Percentiles rank a stretch among this genome's conserved stretches.
phyloP scores from a whole-genome alignment of 179 eudicot genomes.

The Spinacia oleracea region DNA sequence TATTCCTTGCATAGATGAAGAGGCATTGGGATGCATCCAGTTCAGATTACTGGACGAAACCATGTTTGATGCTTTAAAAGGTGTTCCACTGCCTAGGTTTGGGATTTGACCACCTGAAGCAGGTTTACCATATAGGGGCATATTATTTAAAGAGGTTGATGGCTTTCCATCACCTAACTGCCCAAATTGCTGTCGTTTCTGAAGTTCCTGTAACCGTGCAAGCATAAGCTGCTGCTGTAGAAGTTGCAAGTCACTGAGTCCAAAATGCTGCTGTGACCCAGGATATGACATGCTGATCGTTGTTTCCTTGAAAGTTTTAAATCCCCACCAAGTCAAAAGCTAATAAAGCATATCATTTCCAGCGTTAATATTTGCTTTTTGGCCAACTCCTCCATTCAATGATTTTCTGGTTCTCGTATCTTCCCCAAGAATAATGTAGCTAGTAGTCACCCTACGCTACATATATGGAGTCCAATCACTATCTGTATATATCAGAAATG shows the following conservation, averaged over 20 bases:
- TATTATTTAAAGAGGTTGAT: slow-evolving; percentile 38
- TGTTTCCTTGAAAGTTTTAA: not conserved
- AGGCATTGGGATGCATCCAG: slow-evolving; percentile 55
- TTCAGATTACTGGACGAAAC: slow-evolving; percentile 43
- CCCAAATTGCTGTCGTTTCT: slow-evolving; percentile 56
- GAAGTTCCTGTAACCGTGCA: slow-evolving; percentile 67
- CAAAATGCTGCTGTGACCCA: slow-evolving; percentile 18
- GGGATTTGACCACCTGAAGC: slow-evolving; percentile 44
- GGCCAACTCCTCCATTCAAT: not conserved
- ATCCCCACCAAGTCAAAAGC: slow-evolving; percentile 1
- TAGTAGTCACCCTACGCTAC: not conserved
- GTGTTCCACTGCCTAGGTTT: slow-evolving; percentile 37
- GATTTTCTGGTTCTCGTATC: not conserved
- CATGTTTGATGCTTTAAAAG: slow-evolving; percentile 44
- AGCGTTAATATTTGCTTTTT: not conserved
- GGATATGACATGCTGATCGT: slow-evolving; percentile 19
- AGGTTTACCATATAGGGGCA: slow-evolving; percentile 41
- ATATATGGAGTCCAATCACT: not conserved
- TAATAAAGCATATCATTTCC: not conserved
- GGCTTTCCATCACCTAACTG: slow-evolving; percentile 52
- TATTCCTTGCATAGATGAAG: slow-evolving; percentile 48
- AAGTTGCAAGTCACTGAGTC: slow-evolving; percentile 43
- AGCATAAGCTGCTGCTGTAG: slow-evolving; percentile 56
- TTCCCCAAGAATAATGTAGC: not conserved
- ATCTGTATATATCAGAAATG: not conserved